Conservation (phyloP, 768 basidiomycete species). For the Coprinopsis cinerea region DNA sequence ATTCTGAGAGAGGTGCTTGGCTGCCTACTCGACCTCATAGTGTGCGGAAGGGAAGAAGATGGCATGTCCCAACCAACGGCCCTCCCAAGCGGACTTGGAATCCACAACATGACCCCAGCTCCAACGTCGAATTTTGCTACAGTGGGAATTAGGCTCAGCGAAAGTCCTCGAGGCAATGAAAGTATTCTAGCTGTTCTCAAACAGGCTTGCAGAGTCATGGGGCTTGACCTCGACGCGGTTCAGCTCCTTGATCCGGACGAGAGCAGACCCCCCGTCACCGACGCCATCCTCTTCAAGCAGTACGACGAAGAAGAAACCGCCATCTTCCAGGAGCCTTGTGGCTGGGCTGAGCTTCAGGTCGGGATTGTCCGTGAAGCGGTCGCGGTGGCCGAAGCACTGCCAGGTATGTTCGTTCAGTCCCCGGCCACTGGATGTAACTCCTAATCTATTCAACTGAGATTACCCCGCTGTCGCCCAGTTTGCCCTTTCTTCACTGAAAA, state of each 20-base stretch:
- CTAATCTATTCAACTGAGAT: constrained; percentile 39
- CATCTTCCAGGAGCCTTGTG: constrained; percentile 51
- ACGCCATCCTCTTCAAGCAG: constrained; percentile 6
- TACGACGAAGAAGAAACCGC: constrained; percentile 39
- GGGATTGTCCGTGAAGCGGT: constrained; percentile 92
- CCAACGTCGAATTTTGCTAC: constrained; percentile 38
- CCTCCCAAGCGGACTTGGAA: constrained; percentile 39
- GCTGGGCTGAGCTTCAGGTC: constrained; percentile 94
- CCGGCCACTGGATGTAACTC: not conserved
- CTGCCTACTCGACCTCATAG: constrained; percentile 76
- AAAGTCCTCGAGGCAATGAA: constrained; percentile 74
- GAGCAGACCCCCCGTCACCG: not conserved
- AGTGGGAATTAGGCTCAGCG: constrained; percentile 67
- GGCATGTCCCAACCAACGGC: constrained; percentile 40
- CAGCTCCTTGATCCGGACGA: constrained; percentile 30
- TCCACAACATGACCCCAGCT: constrained; percentile 37
- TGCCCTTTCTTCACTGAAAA: constrained; percentile 80
- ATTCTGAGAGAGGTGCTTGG: constrained; percentile 82
- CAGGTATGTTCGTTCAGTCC: constrained; percentile 48
- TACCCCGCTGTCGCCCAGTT: constrained; percentile 82
- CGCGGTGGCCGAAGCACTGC: constrained; percentile 84
- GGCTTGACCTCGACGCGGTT: constrained; percentile 75
- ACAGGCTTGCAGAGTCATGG: constrained; percentile 72
- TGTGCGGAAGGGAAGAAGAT: constrained; percentile 78
- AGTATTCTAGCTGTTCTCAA: constrained; percentile 73